Conservation (phyloP, 306 rosid genomes). For the Arachis stenosperma region DNA sequence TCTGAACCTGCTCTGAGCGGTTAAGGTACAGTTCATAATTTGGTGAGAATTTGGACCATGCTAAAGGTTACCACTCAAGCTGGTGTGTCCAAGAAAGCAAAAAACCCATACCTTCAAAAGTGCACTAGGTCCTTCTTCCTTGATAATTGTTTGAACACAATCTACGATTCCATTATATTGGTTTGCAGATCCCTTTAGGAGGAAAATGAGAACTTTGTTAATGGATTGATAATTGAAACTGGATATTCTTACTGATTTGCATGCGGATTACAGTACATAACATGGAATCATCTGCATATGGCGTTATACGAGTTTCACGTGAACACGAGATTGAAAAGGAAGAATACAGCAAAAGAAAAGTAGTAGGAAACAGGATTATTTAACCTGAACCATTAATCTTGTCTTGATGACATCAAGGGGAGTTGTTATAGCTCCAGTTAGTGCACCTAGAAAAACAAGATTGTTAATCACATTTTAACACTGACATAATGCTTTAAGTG, state of each 20-base stretch:
- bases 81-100: constrained; percentile 27
- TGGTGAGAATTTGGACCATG: constrained; percentile 29
- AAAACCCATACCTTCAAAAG: constrained; percentile 68
- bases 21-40: constrained; percentile 23
- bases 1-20: neutral
- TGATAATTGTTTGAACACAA: constrained; percentile 87
- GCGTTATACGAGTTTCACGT: neutral
- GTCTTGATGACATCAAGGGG: constrained; percentile 98
- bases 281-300: neutral
- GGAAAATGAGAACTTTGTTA: constrained; percentile 34
- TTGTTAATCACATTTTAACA: constrained; percentile 16
- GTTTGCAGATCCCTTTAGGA: constrained; percentile 73
- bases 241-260: constrained; percentile 28
- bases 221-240: constrained; percentile 39
- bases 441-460: constrained; percentile 64
- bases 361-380: constrained; percentile 25
- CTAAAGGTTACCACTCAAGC: constrained; percentile 9
- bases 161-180: constrained; percentile 82
- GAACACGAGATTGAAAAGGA: neutral
- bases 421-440: constrained; percentile 92
- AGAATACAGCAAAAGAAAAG: neutral
- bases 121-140: constrained; percentile 91
- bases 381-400: constrained; percentile 89
- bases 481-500: constrained; percentile 7
- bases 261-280: constrained; percentile 21